phyloP scores from a whole-genome alignment of 108 stramenopile genomes.

The Phaeodactylum tricornutum region DNA sequence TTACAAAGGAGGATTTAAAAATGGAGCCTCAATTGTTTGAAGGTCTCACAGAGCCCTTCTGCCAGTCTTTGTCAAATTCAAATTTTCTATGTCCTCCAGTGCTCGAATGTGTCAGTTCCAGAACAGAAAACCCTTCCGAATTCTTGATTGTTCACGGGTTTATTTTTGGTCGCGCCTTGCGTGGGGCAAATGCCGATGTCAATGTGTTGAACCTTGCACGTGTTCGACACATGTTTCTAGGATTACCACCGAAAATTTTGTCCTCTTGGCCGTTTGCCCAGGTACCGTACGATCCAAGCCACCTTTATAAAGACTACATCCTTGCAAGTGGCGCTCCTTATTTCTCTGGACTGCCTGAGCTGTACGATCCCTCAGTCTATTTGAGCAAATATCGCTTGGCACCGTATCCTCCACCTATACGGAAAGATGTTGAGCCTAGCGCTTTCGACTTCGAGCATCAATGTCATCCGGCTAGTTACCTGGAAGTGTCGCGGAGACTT shows the following conservation, averaged over 20 bases:
- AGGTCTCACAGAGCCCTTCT: too few relatives aligned
- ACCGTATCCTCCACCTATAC: too few relatives aligned
- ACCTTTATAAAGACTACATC: slow-evolving; percentile 9
- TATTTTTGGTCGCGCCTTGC: background rate
- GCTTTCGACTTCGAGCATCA: background rate
- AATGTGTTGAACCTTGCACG: background rate
- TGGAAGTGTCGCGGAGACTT: too few relatives aligned
- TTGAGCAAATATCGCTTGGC: slow-evolving; percentile 22
- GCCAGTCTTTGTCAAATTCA: too few relatives aligned
- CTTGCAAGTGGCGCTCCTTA: background rate
- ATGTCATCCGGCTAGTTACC: background rate
- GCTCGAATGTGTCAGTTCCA: too few relatives aligned
- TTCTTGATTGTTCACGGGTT: slow-evolving; percentile 19
- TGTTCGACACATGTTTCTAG: slow-evolving; percentile 1
- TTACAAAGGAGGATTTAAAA: slow-evolving; percentile 31
- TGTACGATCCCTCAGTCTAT: slow-evolving; percentile 27
- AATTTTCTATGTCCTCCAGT: too few relatives aligned
- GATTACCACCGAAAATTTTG: slow-evolving; percentile 1
- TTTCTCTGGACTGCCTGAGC: too few relatives aligned
- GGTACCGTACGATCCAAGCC: slow-evolving; percentile 14
- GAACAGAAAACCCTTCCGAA: background rate
- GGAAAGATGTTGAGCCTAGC: too few relatives aligned
- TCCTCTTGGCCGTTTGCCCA: slow-evolving; percentile 38
- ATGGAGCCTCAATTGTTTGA: too few relatives aligned
- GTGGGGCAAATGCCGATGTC: background rate